Percentiles rank a stretch among this genome's conserved stretches.
These are phyloP conservation scores for Chytridium lagenaria DNA, from an alignment of 371 early-diverging fungal species.

Conservation along the genomic window DNA sequence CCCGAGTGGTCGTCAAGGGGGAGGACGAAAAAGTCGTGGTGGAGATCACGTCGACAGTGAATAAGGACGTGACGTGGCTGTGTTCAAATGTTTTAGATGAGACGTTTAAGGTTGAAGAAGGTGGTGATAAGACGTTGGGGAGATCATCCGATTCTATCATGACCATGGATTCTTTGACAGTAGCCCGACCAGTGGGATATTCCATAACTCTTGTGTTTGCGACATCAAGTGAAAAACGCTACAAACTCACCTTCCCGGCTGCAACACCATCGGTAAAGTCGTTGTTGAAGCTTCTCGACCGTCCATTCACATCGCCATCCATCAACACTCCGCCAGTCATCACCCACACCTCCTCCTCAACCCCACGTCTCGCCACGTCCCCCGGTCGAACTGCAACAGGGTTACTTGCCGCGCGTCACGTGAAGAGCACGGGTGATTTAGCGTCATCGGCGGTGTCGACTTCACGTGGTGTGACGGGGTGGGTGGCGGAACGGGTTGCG, in stretches of 20 bases:
- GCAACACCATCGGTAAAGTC: too few species aligned
- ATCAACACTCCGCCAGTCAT: too few species aligned
- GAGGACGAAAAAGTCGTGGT: background rate
- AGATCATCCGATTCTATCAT: too few species aligned
- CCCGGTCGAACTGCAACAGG: background rate
- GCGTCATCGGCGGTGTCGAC: background rate
- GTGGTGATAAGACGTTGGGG: too few species aligned
- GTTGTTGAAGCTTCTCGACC: too few species aligned
- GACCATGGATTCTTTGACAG: too few species aligned
- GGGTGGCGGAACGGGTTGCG: constrained; percentile 7
- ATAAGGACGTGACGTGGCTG: background rate
- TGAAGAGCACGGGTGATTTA: background rate
- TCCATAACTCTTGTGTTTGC: too few species aligned
- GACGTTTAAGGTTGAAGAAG: background rate
- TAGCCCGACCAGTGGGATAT: too few species aligned
- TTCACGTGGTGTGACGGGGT: constrained; percentile 7
- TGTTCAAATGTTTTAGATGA: background rate
- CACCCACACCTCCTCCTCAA: too few species aligned
- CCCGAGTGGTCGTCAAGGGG: background rate
- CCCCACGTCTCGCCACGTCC: background rate
- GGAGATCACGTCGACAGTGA: background rate
- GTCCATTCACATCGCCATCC: too few species aligned
- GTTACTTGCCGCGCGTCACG: background rate
- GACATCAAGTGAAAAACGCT: too few species aligned
- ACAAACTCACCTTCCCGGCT: too few species aligned